A percentile compares a stretch with the other conserved stretches of the same genome.
Evolutionary conservation across 1,284 basidiomycete species (phyloP).

Genomic region (Ganoderma lucidum): DNA sequence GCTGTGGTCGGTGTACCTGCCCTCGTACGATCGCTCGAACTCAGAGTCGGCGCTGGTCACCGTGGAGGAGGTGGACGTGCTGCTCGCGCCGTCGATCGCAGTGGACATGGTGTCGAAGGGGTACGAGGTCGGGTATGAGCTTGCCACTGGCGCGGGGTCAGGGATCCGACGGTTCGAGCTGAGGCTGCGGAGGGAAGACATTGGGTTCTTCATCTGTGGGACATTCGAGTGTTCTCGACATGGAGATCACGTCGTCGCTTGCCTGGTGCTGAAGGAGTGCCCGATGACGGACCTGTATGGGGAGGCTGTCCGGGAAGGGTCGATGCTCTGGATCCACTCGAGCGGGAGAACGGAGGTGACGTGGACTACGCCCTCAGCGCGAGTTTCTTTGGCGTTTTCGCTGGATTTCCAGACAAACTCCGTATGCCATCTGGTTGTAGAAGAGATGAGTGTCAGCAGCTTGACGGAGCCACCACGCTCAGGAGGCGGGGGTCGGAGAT

Average conservation of each 20-base stretch:
- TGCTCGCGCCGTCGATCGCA: not conserved
- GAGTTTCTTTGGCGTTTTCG: not conserved
- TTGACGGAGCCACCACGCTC: not conserved
- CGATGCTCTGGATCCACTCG: constrained; percentile 5
- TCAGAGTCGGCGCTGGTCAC: constrained; percentile 4
- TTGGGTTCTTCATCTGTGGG: not conserved
- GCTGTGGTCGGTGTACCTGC: constrained; percentile 6
- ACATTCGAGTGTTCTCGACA: not conserved
- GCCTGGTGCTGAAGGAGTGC: not conserved
- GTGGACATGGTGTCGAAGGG: not conserved
- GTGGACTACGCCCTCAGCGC: not conserved
- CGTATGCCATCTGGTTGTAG: not conserved
- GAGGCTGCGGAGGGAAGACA: not conserved
- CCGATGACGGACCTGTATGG: constrained; percentile 2
- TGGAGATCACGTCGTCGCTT: not conserved
- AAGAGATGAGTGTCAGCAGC: not conserved
- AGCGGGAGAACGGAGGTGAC: not conserved
- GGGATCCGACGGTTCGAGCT: not conserved
- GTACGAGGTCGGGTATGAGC: constrained; percentile 1
- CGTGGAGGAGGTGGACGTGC: constrained; percentile 1
- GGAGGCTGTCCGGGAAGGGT: not conserved
- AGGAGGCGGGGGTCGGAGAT: not conserved
- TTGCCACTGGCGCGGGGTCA: not conserved
- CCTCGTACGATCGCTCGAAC: constrained; percentile 3
- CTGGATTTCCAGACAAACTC: not conserved